These are phyloP conservation scores for Neopestalotiopsis sp. DNA, from an alignment of 2,329 filamentous ascomycete species.

Conservation along the genomic window DNA sequence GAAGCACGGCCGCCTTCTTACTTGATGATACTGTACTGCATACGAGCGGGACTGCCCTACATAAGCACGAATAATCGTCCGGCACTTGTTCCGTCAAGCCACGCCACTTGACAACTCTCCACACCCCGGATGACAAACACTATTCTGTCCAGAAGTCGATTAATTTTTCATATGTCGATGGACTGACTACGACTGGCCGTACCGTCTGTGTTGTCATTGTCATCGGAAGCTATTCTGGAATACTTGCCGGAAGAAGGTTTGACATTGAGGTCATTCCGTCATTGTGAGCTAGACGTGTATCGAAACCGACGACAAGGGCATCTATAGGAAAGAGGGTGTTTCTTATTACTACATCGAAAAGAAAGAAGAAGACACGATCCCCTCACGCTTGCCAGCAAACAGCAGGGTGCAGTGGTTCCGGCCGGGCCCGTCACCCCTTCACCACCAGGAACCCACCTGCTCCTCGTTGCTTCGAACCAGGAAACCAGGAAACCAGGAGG, in stretches of 20 bases:
- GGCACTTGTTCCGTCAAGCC: slow-evolving; percentile 2
- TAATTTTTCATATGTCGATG: not conserved
- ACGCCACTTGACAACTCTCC: not conserved
- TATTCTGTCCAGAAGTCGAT: not conserved
- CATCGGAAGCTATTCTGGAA: not conserved
- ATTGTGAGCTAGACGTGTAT: not conserved
- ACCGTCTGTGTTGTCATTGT: not conserved
- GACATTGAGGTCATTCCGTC: not conserved
- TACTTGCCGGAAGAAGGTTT: not conserved
- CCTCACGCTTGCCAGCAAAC: not conserved
- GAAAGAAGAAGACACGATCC: not conserved
- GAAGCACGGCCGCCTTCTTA: not conserved
- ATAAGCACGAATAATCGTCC: not conserved
- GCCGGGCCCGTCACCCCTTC: slow-evolving; percentile 10
- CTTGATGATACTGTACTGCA: not conserved
- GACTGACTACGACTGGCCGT: not conserved
- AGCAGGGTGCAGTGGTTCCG: slow-evolving; percentile 9
- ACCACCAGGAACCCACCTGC: slow-evolving; percentile 7
- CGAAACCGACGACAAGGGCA: not conserved
- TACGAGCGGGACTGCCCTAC: not conserved
- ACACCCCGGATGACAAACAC: slow-evolving; percentile 4
- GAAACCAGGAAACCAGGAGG: slow-evolving; percentile 5
- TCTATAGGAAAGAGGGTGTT: not conserved
- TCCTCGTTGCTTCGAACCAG: not conserved
- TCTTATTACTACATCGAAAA: not conserved